Percentiles rank a stretch among this genome's conserved stretches.
Conservation (phyloP, 1,284 basidiomycete genomes). For the Termitomyces sp. region DNA sequence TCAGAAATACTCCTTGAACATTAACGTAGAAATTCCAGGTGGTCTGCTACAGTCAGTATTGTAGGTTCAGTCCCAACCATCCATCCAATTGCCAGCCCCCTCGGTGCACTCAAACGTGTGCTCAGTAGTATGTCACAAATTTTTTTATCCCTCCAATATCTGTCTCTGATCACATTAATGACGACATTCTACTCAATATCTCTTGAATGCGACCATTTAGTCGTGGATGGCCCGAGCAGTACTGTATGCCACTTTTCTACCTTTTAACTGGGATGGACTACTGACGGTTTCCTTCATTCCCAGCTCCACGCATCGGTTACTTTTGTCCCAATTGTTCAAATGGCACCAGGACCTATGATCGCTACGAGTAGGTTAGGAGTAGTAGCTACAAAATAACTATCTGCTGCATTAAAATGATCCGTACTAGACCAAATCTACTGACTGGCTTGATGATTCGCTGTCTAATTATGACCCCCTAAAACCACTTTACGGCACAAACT, state of each 20-base stretch:
- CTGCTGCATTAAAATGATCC: no score
- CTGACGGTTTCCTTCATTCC: background rate
- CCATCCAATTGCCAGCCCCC: conserved; percentile 45
- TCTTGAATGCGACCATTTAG: conserved; percentile 31
- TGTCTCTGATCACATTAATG: background rate
- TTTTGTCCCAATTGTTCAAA: conserved; percentile 34
- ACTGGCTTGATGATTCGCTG: no score
- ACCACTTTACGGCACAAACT: no score
- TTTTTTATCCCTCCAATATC: background rate
- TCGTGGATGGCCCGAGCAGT: conserved; percentile 62
- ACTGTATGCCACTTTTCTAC: conserved; percentile 26
- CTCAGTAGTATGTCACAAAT: conserved; percentile 57
- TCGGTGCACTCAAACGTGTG: conserved; percentile 52
- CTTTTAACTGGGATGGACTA: background rate
- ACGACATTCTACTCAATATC: no score
- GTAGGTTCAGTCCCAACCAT: conserved; percentile 63
- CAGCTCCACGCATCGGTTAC: conserved; percentile 44
- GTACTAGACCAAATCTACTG: no score
- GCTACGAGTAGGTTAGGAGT: no score
- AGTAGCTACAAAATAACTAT: no score
- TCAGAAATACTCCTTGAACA: background rate
- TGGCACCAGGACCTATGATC: background rate
- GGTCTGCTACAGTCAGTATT: conserved; percentile 49
- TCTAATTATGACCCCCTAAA: no score
- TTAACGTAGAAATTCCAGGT: conserved; percentile 38